Percentiles rank a stretch among this genome's conserved stretches.
Evolutionary conservation across 208 protist species (phyloP).

Genomic region (Acanthamoeba healyi): DNA sequence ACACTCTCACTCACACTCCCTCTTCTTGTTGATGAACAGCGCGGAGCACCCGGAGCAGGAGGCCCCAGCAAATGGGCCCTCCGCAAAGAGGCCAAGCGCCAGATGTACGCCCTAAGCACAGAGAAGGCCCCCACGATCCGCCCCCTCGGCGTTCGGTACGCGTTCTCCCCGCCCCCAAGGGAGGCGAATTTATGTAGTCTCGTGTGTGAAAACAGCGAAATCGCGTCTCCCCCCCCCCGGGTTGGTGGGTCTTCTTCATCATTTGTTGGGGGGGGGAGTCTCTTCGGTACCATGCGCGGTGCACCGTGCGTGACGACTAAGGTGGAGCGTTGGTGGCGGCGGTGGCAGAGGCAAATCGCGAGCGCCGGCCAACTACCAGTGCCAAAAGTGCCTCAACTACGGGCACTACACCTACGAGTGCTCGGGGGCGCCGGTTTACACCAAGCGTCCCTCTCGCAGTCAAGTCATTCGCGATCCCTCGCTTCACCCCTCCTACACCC

Average conservation of each 20-base stretch:
- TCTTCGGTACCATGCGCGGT: too few species aligned
- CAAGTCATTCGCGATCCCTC: neutral
- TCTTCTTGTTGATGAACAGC: neutral
- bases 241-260: too few species aligned
- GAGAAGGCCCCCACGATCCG: slow-evolving; percentile 32
- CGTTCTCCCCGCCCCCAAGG: neutral
- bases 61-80: slow-evolving; percentile 27
- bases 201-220: too few species aligned
- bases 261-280: too few species aligned
- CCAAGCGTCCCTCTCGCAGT: slow-evolving; percentile 3
- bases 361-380: neutral
- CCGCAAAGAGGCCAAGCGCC: slow-evolving; percentile 37
- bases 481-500: slow-evolving; percentile 25
- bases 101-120: slow-evolving; percentile 30
- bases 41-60: neutral
- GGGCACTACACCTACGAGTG: slow-evolving; percentile 45
- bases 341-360: neutral
- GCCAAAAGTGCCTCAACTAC: slow-evolving; percentile 20
- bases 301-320: neutral
- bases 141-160: neutral
- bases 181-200: too few species aligned
- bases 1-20: too few species aligned
- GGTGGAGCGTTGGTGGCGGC: neutral
- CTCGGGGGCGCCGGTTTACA: neutral
- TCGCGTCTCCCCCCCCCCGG: too few species aligned